Conservation (phyloP, 208 protist species). For the Tritrichomonas musculus region DNA sequence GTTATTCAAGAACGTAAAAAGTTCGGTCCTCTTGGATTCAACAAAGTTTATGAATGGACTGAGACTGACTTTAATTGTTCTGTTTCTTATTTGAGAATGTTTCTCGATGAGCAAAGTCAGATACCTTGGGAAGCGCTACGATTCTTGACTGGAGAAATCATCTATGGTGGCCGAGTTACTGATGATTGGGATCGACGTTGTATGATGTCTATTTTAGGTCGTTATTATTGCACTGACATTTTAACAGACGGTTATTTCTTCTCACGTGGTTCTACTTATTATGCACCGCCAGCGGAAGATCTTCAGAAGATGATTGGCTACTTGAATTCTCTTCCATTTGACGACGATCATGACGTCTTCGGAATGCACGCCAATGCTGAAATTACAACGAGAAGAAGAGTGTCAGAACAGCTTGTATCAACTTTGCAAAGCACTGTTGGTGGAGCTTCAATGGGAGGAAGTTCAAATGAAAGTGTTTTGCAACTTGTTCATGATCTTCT, state of each 20-base stretch:
- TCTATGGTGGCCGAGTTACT: conserved; percentile 94
- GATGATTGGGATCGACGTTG: conserved; percentile 84
- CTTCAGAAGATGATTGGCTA: not conserved
- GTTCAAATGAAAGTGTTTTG: not conserved
- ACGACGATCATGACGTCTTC: conserved; percentile 83
- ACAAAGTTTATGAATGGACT: conserved; percentile 92
- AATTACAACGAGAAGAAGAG: conserved; percentile 75
- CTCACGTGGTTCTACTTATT: not conserved
- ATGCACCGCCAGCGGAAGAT: not conserved
- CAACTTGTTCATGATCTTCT: not conserved
- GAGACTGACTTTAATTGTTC: conserved; percentile 85
- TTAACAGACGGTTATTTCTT: conserved; percentile 72
- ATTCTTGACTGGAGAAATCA: conserved; percentile 94
- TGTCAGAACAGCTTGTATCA: not conserved
- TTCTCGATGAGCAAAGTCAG: conserved; percentile 79
- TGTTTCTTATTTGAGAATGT: conserved; percentile 78
- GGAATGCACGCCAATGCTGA: conserved; percentile 92
- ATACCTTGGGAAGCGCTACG: conserved; percentile 90
- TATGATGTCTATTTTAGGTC: conserved; percentile 73
- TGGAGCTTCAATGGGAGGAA: not conserved
- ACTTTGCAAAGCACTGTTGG: not conserved
- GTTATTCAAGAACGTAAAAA: conserved; percentile 63
- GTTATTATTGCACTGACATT: conserved; percentile 69
- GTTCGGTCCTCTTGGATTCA: conserved; percentile 91
- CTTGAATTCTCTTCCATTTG: conserved; percentile 41